A percentile compares a stretch with the other conserved stretches of the same genome.
These are phyloP conservation scores for Pseudozyma hubeiensis DNA, from an alignment of 1,284 basidiomycete genomes.

Conservation along the genomic window DNA sequence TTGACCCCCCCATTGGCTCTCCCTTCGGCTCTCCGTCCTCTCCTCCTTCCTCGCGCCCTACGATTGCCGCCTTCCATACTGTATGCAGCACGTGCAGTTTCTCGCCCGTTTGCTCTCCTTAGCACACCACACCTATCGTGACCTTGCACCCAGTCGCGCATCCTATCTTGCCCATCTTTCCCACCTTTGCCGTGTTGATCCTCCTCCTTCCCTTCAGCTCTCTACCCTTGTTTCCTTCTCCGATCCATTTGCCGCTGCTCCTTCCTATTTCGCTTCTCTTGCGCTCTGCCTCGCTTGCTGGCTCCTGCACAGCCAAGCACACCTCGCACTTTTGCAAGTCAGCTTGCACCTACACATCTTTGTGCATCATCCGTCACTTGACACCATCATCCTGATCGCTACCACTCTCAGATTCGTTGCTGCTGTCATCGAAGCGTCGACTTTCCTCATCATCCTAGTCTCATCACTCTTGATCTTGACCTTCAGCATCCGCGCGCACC, in stretches of 20 bases:
- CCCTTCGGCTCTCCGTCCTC: neutral
- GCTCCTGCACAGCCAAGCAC: neutral
- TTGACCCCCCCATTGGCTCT: neutral
- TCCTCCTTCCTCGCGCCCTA: neutral
- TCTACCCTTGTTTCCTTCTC: conserved; percentile 3
- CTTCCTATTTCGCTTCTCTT: neutral
- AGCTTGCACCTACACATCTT: conserved; percentile 18
- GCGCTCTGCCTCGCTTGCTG: conserved; percentile 8
- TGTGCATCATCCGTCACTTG: neutral
- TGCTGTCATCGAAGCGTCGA: neutral
- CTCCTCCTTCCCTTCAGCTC: conserved; percentile 7
- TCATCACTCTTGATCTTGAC: neutral
- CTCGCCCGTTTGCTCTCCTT: neutral
- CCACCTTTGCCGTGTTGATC: conserved; percentile 22
- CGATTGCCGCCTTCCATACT: conserved; percentile 1
- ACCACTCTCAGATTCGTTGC: neutral
- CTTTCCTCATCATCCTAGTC: neutral
- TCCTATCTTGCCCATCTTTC: neutral
- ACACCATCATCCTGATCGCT: conserved; percentile 11
- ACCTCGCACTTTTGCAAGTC: conserved; percentile 18
- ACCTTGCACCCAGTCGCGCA: conserved; percentile 4
- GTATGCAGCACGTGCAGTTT: conserved; percentile 13
- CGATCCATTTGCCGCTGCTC: conserved; percentile 10
- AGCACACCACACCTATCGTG: neutral
- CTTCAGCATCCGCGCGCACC: neutral